Base-by-base conservation (phyloP, 345 rosid genomes). In the Salix suchowensis region DNA sequence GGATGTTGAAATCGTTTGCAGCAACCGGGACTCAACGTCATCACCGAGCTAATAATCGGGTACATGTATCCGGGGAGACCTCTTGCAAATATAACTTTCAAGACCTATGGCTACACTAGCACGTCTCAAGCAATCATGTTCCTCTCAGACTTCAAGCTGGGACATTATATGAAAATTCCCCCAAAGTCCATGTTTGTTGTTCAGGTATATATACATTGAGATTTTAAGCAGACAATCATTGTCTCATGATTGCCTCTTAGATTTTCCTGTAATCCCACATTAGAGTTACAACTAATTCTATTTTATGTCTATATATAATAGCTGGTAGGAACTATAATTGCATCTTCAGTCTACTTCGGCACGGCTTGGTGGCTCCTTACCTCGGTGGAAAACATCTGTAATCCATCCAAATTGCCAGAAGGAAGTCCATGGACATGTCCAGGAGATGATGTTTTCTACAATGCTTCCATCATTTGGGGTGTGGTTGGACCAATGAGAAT, bases 361-460 rank as follows among this genome's bases (percentile, higher is more conserved):
- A 89, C 87, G 0, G 85, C 84, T 7, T 89, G 89, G 90, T 86
- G 87, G 89, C 86, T 89, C 23, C 85, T 89, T 1, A 81, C 84
- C 42, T 74, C 89, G 21, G 73, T 89, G 39, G 79, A 79, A 1
- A 7, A 75, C 83, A 84, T 88, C 55, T 86, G 89, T 36, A 67
- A 88, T 28, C 81, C 72, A 2, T 42, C 79, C 5, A 70, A 79
- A 19, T 42, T 87, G 71, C 86, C 87, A 0, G 46, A 16, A 32
- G 88, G 87, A 74, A 89, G 88, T 73, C 91, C 87, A 0, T 89
- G 89, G 93, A 88, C 90, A 1, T 89, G 93, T 71, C 87, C 90
- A 0, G 74, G 84, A 28, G 88, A 84, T 6, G 76, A 82, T 32
- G 82, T 88, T 26, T 82, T 78, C 83, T 89, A 85, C 86, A 86